A percentile compares a stretch with the other conserved stretches of the same genome.
Conservation (phyloP, 495 filamentous ascomycete genomes). For the Immersiella caudata region DNA sequence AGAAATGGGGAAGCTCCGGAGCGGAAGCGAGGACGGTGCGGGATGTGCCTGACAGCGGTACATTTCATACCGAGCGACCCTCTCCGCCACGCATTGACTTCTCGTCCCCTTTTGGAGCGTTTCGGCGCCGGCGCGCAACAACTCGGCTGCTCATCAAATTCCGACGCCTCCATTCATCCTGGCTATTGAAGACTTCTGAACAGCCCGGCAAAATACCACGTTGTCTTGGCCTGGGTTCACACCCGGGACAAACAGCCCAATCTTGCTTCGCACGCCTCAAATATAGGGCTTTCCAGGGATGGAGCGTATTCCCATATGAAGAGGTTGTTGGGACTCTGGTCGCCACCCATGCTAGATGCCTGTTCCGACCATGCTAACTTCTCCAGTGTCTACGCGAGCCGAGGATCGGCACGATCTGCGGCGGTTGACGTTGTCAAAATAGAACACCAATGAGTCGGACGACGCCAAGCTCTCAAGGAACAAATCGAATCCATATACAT, state of each 20-base stretch:
- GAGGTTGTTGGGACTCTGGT: not conserved
- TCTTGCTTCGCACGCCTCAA: not conserved
- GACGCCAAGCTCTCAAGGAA: not conserved
- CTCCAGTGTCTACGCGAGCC: not conserved
- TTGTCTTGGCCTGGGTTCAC: not conserved
- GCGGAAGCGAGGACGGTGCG: not conserved
- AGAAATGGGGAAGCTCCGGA: not conserved
- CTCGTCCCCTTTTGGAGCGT: conserved; percentile 2
- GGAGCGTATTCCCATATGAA: not conserved
- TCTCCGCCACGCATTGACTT: not conserved
- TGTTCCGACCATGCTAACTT: not conserved
- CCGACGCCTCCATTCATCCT: not conserved
- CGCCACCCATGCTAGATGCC: not conserved
- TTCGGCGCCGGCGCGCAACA: conserved; percentile 4
- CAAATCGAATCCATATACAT: not conserved
- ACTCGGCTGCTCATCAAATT: not conserved
- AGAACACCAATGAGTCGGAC: not conserved
- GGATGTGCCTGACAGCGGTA: not conserved
- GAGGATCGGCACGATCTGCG: not conserved
- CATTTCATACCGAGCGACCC: not conserved
- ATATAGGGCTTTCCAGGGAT: not conserved
- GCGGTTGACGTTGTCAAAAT: not conserved
- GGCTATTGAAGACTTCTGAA: not conserved
- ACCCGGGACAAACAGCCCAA: not conserved
- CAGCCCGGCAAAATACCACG: not conserved